Percentiles rank a stretch among this genome's conserved stretches.
Conservation (phyloP, 78 protist genomes). For the Dictyostelium capitatum region DNA sequence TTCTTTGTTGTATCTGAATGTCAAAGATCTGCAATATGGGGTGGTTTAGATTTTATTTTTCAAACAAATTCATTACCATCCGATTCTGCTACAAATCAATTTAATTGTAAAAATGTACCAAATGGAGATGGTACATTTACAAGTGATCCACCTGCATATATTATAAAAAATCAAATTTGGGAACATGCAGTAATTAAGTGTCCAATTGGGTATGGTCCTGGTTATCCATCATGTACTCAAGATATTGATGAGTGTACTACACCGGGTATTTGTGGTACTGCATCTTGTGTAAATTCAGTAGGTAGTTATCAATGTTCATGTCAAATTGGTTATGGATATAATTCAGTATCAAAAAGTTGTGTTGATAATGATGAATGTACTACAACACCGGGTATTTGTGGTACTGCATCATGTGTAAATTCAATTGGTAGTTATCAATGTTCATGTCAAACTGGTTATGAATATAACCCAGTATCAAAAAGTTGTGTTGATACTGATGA, state of each 20-base stretch:
- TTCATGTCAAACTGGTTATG: neutral
- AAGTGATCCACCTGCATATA: too few species aligned
- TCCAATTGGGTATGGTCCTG: too few species aligned
- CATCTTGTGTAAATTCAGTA: neutral
- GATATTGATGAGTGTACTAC: neutral
- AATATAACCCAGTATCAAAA: neutral
- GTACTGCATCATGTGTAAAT: neutral
- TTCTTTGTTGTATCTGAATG: too few species aligned
- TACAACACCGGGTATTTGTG: neutral
- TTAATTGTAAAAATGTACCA: too few species aligned
- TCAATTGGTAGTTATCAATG: neutral
- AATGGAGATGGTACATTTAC: too few species aligned
- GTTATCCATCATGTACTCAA: too few species aligned
- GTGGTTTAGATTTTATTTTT: too few species aligned
- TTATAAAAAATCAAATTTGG: too few species aligned
- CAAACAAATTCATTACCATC: too few species aligned
- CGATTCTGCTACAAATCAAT: too few species aligned
- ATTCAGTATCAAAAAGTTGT: neutral
- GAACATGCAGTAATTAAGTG: too few species aligned
- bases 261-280: neutral
- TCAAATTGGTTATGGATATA: neutral
- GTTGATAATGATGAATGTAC: constrained; percentile 7
- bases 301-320: neutral
- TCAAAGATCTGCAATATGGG: too few species aligned
- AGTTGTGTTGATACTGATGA: neutral